Conservation (phyloP, 768 basidiomycete species). For the Auricularia cornea region DNA sequence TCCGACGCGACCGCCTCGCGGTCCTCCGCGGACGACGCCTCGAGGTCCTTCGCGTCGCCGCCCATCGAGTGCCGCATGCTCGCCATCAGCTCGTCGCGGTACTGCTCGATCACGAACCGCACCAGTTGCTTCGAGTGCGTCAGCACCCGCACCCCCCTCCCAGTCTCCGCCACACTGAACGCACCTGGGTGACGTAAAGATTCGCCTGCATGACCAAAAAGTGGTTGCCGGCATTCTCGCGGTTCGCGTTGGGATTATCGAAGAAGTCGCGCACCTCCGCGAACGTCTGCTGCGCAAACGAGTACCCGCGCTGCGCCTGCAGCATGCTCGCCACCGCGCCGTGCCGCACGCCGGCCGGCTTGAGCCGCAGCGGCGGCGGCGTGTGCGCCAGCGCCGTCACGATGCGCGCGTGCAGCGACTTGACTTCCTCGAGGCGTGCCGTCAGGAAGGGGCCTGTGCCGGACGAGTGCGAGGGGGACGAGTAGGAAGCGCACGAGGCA, state of each 20-base stretch:
- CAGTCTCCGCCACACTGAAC: conserved; percentile 9
- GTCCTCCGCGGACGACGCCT: conserved; percentile 41
- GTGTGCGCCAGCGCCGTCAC: conserved; percentile 64
- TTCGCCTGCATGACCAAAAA: conserved; percentile 92
- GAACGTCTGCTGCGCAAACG: conserved; percentile 76
- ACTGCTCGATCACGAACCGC: conserved; percentile 87
- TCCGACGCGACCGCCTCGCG: conserved; percentile 82
- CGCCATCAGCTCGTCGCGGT: conserved; percentile 74
- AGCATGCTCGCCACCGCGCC: conserved; percentile 1
- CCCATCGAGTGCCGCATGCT: conserved; percentile 58
- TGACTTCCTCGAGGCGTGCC: conserved; percentile 76
- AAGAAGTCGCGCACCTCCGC: conserved; percentile 88
- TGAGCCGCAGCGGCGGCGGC: conserved; percentile 67
- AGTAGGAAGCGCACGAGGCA: neutral
- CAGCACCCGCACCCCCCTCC: too few species aligned
- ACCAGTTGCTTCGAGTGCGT: conserved; percentile 64
- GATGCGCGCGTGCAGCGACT: conserved; percentile 69
- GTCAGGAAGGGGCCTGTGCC: conserved; percentile 55
- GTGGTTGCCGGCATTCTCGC: conserved; percentile 78
- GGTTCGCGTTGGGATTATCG: conserved; percentile 80
- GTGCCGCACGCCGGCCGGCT: conserved; percentile 18
- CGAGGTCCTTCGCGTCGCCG: conserved; percentile 36
- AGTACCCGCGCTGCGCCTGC: conserved; percentile 23
- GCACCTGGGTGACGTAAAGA: conserved; percentile 83
- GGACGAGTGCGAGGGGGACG: too few species aligned